Base-by-base conservation (phyloP, 176 grass and related monocot species). In the Triticum urartu region DNA sequence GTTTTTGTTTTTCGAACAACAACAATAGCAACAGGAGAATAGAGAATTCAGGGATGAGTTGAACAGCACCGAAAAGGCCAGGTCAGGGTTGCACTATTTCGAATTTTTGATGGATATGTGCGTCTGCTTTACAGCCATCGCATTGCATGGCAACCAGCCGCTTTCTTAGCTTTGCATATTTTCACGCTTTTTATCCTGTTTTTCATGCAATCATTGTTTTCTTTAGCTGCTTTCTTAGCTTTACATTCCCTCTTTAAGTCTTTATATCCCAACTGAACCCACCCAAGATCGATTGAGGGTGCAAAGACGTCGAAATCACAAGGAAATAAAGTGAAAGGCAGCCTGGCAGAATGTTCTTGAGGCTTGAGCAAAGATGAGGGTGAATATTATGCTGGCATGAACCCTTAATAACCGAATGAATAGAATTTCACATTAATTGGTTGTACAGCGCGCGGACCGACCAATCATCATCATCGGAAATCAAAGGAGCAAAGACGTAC, bases 41-140 rank as follows among this genome's bases (percentile, higher is more conserved):
- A 59, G 54, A 59, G 6, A 54, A 82, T 62, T 54, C 34, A 20
- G 38, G 0, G 64, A 60, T 65, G 33, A 11, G 60, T 28, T 33
- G 45, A 45, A 9, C 36, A 35, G 35, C 21, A 47, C 36, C 26
- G 11, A 61, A 50, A 85, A 58, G 5, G 32, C 6, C 38, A 42
- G 24, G 24, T 18, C 42, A 5, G 24, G 24, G 33, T 45, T 61
- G 26, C 86, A 78, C 47, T 74, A 24, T 83, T 50, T 30, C 28
- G 28, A 30, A 35, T 35, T 35, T 36, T 56, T 59, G 20, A 24
- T 12, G 52, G 1, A 13, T 25, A 35, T 20, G 67, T 9, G 22
- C 32, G 2, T 13, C 11, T 68, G 75, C 85, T 87, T 91, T 87
- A 87, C 85, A 84, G 85, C 83, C n/a, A 14, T 35, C 5, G 63